Percentiles rank a stretch among this genome's conserved stretches.
Conservation (phyloP, 2,329 filamentous ascomycete genomes). For the Colletotrichum lentis region DNA sequence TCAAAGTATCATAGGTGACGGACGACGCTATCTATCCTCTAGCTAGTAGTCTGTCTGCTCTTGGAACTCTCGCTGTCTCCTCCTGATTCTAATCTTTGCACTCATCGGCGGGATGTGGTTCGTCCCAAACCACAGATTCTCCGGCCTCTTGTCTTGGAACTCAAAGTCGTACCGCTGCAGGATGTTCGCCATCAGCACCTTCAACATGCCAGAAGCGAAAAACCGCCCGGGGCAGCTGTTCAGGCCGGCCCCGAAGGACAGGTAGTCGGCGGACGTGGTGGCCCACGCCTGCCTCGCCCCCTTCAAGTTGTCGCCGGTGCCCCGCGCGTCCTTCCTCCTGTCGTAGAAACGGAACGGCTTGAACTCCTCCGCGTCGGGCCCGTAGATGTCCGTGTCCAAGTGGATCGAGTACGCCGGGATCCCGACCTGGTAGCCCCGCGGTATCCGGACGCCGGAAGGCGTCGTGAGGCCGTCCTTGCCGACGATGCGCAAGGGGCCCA, state of each 20-base stretch:
- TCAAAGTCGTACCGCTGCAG: conserved; percentile 13
- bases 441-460: conserved; percentile 47
- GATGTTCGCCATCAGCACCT: conserved; percentile 13
- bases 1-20: too few species aligned
- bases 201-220: conserved; percentile 10
- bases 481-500: conserved; percentile 43
- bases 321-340: conserved; percentile 36
- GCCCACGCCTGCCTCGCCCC: conserved; percentile 45
- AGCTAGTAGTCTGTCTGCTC: too few species aligned
- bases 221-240: conserved; percentile 17
- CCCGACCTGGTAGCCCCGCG: conserved; percentile 43
- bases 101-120: conserved; percentile 20
- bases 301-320: conserved; percentile 41
- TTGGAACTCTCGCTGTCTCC: not conserved
- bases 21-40: too few species aligned
- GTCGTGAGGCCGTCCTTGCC: conserved; percentile 45
- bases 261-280: conserved; percentile 45
- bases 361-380: conserved; percentile 40
- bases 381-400: conserved; percentile 41
- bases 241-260: conserved; percentile 47
- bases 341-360: conserved; percentile 44
- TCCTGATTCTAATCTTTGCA: conserved; percentile 16
- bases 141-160: conserved; percentile 13
- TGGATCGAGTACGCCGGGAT: conserved; percentile 46
- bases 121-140: conserved; percentile 20